Conservation (phyloP, 495 filamentous ascomycete genomes). For the Cenococcum geophilum region DNA sequence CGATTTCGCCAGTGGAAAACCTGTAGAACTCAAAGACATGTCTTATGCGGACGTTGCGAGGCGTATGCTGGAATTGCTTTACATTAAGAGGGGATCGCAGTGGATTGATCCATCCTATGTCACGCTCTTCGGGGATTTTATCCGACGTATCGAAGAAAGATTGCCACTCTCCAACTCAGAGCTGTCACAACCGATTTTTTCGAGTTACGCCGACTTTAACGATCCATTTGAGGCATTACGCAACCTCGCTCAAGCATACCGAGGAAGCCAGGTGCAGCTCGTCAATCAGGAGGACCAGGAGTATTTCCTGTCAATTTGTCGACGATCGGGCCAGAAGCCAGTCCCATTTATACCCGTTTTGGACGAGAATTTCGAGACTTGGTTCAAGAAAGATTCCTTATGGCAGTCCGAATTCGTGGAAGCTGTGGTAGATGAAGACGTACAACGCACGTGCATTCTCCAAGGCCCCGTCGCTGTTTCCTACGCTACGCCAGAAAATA, state of each 20-base stretch:
- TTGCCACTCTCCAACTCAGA: conserved; percentile 62
- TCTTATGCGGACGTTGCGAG: conserved; percentile 88
- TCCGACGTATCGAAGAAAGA: conserved; percentile 89
- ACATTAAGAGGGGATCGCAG: conserved; percentile 82
- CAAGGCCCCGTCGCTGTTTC: conserved; percentile 91
- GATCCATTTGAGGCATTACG: conserved; percentile 71
- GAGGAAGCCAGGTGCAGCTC: conserved; percentile 77
- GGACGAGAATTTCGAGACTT: conserved; percentile 95
- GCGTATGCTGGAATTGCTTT: conserved; percentile 94
- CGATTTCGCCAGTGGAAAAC: conserved; percentile 65
- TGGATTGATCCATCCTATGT: conserved; percentile 89
- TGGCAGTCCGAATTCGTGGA: conserved; percentile 98
- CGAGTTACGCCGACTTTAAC: conserved; percentile 82
- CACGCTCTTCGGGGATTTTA: conserved; percentile 84
- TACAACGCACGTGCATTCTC: conserved; percentile 87
- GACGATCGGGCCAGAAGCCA: conserved; percentile 89
- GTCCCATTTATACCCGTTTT: conserved; percentile 89
- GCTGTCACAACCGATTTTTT: conserved; percentile 55
- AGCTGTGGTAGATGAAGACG: conserved; percentile 91
- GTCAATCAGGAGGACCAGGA: conserved; percentile 97
- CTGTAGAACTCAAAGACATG: conserved; percentile 96
- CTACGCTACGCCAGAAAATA: conserved; percentile 61
- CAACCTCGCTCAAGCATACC: conserved; percentile 72
- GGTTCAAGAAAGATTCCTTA: conserved; percentile 99
- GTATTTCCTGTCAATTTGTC: conserved; percentile 89